Conservation (phyloP, 495 filamentous ascomycete genomes). For the Margaritispora aquatica region DNA sequence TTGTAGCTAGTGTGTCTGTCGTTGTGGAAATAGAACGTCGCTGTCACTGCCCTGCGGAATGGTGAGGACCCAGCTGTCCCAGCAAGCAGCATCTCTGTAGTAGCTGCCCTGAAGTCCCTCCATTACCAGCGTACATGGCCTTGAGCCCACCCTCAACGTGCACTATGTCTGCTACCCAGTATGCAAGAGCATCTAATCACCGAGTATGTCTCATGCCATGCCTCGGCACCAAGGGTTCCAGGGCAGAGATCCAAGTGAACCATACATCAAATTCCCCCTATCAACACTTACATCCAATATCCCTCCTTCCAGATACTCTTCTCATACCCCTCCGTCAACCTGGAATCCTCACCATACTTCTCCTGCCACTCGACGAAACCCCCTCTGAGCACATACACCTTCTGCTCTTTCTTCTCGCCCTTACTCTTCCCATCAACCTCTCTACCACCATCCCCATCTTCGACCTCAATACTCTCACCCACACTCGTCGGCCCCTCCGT, state of each 20-base stretch:
- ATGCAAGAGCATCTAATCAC: too few relatives aligned
- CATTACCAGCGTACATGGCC: too few relatives aligned
- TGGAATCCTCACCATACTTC: constrained; percentile 69
- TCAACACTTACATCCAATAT: constrained; percentile 32
- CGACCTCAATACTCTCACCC: constrained; percentile 10
- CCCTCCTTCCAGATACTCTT: constrained; percentile 80
- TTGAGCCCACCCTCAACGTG: too few relatives aligned
- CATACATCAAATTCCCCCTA: neutral
- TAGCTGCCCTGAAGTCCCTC: too few relatives aligned
- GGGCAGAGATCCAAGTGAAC: neutral
- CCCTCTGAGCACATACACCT: constrained; percentile 74
- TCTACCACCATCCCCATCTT: constrained; percentile 25
- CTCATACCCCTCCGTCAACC: constrained; percentile 78
- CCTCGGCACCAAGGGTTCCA: too few relatives aligned
- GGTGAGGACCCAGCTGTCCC: too few relatives aligned
- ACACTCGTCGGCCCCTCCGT: constrained; percentile 14
- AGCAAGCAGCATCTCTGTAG: too few relatives aligned
- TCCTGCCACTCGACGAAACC: constrained; percentile 94
- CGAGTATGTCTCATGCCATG: too few relatives aligned
- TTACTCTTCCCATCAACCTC: constrained; percentile 18
- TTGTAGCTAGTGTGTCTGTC: too few relatives aligned
- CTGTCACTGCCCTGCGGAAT: too few relatives aligned
- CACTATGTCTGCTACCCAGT: too few relatives aligned
- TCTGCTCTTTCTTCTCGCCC: constrained; percentile 40
- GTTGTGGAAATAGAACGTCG: too few relatives aligned